Percentiles rank a stretch among this genome's conserved stretches.
These are phyloP conservation scores for Blastocrithidia nonstop DNA, from an alignment of 208 protist species.

Conservation along the genomic window DNA sequence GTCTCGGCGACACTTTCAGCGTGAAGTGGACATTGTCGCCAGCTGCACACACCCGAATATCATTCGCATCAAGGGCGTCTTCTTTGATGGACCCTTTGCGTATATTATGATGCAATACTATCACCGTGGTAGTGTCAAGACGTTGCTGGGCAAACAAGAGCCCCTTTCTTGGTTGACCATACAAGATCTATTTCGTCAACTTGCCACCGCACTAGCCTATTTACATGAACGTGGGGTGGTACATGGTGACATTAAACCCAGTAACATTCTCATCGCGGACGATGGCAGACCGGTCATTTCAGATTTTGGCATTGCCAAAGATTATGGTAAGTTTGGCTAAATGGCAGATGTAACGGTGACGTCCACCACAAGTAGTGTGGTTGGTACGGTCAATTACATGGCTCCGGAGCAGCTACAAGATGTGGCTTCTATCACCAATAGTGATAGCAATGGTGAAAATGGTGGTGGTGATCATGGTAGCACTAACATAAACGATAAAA, in stretches of 20 bases:
- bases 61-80: constrained; percentile 50
- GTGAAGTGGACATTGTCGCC: constrained; percentile 43
- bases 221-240: constrained; percentile 63
- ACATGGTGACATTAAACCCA: constrained; percentile 61
- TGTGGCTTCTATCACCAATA: background rate
- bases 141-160: constrained; percentile 17
- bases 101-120: constrained; percentile 53
- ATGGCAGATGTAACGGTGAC: constrained; percentile 21
- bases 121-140: constrained; percentile 23
- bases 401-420: constrained; percentile 34
- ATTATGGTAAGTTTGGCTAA: constrained; percentile 18
- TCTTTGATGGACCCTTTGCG: constrained; percentile 55
- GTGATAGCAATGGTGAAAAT: background rate
- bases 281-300: constrained; percentile 48
- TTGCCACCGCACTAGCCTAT: constrained; percentile 44
- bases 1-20: constrained; percentile 25
- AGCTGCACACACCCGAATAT: constrained; percentile 46
- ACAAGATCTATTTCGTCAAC: constrained; percentile 52
- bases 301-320: constrained; percentile 73
- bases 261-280: constrained; percentile 49
- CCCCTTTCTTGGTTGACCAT: constrained; percentile 19
- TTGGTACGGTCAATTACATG: constrained; percentile 41
- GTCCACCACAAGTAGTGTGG: constrained; percentile 5
- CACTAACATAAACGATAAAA: no score
- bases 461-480: background rate